Conservation (phyloP, 306 rosid genomes). For the Fagus sylvatica region DNA sequence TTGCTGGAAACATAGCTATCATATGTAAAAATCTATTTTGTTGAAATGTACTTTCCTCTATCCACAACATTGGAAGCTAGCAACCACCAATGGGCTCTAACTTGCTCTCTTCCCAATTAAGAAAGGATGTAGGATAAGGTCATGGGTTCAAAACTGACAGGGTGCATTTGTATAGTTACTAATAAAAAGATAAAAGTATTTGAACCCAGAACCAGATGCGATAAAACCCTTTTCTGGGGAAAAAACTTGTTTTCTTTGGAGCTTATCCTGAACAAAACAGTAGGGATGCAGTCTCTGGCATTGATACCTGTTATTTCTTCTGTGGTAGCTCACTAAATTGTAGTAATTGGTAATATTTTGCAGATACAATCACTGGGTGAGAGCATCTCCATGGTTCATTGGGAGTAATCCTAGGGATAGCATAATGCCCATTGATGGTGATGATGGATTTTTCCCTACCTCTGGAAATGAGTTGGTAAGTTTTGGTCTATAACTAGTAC, state of each 20-base stretch:
- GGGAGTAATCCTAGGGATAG: conserved; percentile 72
- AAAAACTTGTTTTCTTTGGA: neutral
- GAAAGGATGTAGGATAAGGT: no score
- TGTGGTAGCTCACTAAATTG: conserved; percentile 13
- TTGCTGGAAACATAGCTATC: no score
- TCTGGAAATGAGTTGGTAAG: conserved; percentile 80
- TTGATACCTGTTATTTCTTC: neutral
- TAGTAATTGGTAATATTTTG: conserved; percentile 22
- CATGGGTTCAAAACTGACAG: no score
- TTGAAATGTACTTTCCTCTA: no score
- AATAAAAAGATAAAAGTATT: no score
- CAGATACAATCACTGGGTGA: conserved; percentile 69
- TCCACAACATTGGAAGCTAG: no score
- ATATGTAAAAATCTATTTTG: no score
- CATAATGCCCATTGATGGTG: conserved; percentile 76
- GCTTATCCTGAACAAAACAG: neutral
- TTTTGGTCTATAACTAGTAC: neutral
- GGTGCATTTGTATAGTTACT: no score
- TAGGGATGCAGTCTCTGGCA: conserved; percentile 9
- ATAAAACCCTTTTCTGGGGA: neutral
- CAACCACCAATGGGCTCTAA: no score
- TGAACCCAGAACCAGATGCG: no score
- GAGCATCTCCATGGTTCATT: conserved; percentile 78
- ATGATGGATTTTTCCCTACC: conserved; percentile 87
- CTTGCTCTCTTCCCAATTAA: no score